A percentile compares a stretch with the other conserved stretches of the same genome.
Evolutionary conservation across 2,329 filamentous ascomycete species (phyloP).

Genomic region (Microdochium trichocladiopsis): DNA sequence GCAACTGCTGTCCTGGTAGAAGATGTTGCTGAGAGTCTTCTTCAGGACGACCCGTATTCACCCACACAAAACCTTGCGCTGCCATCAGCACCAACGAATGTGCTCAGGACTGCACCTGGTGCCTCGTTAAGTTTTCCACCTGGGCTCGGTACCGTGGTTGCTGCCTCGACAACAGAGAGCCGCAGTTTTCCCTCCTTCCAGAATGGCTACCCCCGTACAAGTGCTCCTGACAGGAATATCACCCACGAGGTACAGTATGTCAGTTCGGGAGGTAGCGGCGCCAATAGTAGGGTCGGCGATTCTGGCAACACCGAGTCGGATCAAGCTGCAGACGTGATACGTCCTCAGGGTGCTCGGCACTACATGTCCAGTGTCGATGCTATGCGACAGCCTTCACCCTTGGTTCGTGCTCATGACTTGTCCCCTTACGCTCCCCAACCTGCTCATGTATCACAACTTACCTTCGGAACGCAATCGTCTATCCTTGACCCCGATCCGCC

Average conservation of each 20-base stretch:
- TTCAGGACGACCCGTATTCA: conserved; percentile 24
- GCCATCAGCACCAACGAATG: not conserved
- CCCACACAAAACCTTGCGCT: conserved; percentile 7
- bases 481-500: conserved; percentile 19
- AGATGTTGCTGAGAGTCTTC: conserved; percentile 2
- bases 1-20: conserved; percentile 26
- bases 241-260: conserved; percentile 15
- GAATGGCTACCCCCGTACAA: not conserved
- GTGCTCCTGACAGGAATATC: not conserved
- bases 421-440: conserved; percentile 71
- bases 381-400: conserved; percentile 44
- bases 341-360: conserved; percentile 23
- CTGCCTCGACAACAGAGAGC: not conserved
- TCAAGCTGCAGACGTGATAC: conserved; percentile 22
- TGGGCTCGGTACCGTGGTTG: not conserved
- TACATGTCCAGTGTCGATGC: conserved; percentile 28
- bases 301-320: conserved; percentile 28
- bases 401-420: conserved; percentile 67
- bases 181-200: not conserved
- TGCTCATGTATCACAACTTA: conserved; percentile 57
- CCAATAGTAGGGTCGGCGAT: conserved; percentile 33
- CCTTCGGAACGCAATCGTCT: conserved; percentile 31
- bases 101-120: not conserved
- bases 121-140: not conserved
- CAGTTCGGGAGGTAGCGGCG: conserved; percentile 30